Percentiles rank a stretch among this genome's conserved stretches.
Evolutionary conservation across 73 alveolate species (phyloP).

Genomic region (Symbiodinium natans): DNA sequence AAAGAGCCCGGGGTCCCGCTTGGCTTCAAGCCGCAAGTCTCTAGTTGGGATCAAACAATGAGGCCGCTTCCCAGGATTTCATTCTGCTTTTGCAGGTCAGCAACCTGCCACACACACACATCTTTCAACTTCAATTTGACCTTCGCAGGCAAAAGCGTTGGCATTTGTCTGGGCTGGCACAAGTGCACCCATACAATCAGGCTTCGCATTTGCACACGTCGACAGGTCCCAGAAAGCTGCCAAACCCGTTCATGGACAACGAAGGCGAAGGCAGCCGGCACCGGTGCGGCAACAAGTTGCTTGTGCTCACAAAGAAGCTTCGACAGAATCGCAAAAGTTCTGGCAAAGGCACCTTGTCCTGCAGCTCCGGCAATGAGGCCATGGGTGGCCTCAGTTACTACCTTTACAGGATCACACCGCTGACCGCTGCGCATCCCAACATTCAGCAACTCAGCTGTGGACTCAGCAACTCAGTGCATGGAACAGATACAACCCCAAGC

Average conservation of each 20-base stretch:
- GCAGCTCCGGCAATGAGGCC: constrained; percentile 72
- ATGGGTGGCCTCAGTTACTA: constrained; percentile 20
- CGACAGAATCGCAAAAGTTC: neutral
- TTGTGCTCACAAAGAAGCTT: neutral
- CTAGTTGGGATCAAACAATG: neutral
- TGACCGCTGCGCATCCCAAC: neutral
- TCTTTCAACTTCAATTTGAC: no score
- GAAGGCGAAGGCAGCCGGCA: neutral
- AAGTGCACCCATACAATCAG: no score
- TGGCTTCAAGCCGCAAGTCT: neutral
- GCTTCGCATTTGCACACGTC: no score
- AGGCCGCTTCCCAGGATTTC: constrained; percentile 66
- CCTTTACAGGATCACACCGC: neutral
- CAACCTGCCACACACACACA: constrained; percentile 21
- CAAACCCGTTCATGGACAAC: neutral
- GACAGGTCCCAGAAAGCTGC: neutral
- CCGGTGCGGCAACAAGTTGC: neutral
- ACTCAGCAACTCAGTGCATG: neutral
- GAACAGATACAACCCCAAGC: neutral
- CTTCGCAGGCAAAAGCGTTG: no score
- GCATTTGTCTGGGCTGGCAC: no score
- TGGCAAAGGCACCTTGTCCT: constrained; percentile 43
- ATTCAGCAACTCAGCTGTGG: neutral
- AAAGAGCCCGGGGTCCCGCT: neutral
- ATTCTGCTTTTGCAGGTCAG: constrained; percentile 92